Percentiles rank a stretch among this genome's conserved stretches.
Evolutionary conservation across 2,329 filamentous ascomycete species (phyloP).

Genomic region (Metarhizium robertsii): DNA sequence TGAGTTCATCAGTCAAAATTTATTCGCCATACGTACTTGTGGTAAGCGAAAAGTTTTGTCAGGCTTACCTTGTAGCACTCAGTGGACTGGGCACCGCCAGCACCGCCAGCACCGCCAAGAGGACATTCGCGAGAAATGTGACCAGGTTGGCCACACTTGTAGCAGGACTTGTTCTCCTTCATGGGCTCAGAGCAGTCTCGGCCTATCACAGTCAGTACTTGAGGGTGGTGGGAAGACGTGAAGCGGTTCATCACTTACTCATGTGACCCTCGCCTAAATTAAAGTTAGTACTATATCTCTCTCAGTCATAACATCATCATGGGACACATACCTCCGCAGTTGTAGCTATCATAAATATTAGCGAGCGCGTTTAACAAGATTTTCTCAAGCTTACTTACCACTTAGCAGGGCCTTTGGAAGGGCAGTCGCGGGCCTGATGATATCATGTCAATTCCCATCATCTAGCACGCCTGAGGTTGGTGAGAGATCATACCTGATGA

Average conservation of each 20-base stretch:
- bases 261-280: slow-evolving; percentile 58
- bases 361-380: slow-evolving; percentile 1
- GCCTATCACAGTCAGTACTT: slow-evolving; percentile 37
- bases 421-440: slow-evolving; percentile 72
- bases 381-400: slow-evolving; percentile 46
- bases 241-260: slow-evolving; percentile 44
- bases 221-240: neutral
- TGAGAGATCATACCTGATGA: slow-evolving; percentile 54
- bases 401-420: slow-evolving; percentile 72
- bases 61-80: slow-evolving; percentile 77
- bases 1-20: slow-evolving; percentile 17
- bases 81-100: slow-evolving; percentile 39
- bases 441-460: slow-evolving; percentile 10
- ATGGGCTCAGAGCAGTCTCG: slow-evolving; percentile 84
- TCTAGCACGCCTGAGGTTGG: neutral
- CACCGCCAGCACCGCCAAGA: slow-evolving; percentile 37
- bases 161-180: slow-evolving; percentile 76
- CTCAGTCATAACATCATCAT: neutral
- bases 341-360: slow-evolving; percentile 50
- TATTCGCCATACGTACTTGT: neutral
- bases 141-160: slow-evolving; percentile 71
- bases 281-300: slow-evolving; percentile 14
- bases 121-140: slow-evolving; percentile 89
- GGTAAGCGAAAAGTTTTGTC: neutral
- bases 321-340: slow-evolving; percentile 59